Evolutionary conservation across 2,329 filamentous ascomycete genomes (phyloP).

Genomic region (Pseudogymnoascus sp.): DNA sequence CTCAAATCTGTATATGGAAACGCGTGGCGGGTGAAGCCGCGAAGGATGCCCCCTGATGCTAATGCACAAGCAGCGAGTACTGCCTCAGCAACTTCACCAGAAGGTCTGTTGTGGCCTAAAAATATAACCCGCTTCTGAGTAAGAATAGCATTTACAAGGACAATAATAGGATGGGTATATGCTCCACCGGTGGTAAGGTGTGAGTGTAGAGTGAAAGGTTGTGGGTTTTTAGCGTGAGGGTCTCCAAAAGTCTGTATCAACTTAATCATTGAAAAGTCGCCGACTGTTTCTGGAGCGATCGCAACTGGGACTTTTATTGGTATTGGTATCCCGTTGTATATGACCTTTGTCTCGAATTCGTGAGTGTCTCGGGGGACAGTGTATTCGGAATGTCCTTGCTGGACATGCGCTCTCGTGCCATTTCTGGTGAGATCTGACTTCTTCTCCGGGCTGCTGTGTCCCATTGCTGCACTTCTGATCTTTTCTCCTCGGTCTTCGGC

Average conservation of each 20-base stretch:
- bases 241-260: slow-evolving; percentile 90
- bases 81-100: slow-evolving; percentile 94
- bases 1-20: slow-evolving; percentile 98
- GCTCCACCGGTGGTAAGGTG: slow-evolving; percentile 89
- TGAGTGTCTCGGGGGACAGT: slow-evolving; percentile 86
- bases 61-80: slow-evolving; percentile 93
- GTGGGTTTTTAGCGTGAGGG: slow-evolving; percentile 70
- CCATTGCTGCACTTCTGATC: slow-evolving; percentile 33
- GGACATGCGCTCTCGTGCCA: slow-evolving; percentile 54
- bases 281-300: slow-evolving; percentile 88
- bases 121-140: slow-evolving; percentile 97
- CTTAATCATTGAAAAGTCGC: slow-evolving; percentile 95
- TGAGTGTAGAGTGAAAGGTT: slow-evolving; percentile 77
- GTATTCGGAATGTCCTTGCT: slow-evolving; percentile 50
- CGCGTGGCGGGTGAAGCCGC: slow-evolving; percentile 90
- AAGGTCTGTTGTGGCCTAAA: slow-evolving; percentile 87
- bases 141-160: slow-evolving; percentile 86
- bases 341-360: slow-evolving; percentile 90
- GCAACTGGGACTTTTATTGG: slow-evolving; percentile 95
- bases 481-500: slow-evolving; percentile 46
- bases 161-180: slow-evolving; percentile 87
- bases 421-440: slow-evolving; percentile 37
- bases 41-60: slow-evolving; percentile 81
- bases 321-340: slow-evolving; percentile 94
- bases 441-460: slow-evolving; percentile 35